Evolutionary conservation across 345 rosid species (phyloP), one percentile per base, ranked within the genome.

Genomic region (Conringia planisiliqua): DNA sequence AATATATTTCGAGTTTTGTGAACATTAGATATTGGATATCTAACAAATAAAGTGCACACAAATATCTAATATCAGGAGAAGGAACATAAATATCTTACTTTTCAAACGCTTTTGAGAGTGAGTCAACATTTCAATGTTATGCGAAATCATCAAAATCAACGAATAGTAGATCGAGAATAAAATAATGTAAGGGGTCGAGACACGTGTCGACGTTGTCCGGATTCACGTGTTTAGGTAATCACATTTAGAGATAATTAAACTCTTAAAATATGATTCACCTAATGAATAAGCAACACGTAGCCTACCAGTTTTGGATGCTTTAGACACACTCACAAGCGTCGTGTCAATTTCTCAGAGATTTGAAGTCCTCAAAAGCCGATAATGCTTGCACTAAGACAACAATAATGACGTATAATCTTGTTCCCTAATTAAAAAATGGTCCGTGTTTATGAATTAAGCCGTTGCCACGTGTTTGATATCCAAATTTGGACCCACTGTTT

Each of bases 301-400:
- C 65, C 17, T 68, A 2, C 32, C 2, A 42, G 4, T 61, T 51
- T 69, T 76, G 70, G 74, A 76, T 68, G 79, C 79, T 76, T 76
- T 62, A 62, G 70, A 76, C 56, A 68, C 62, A 75, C 79, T 75
- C 74, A 60, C 48, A 68, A 75, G 79, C 69, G 47, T 75, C 74
- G 79, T 75, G 79, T 51, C 79, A 61, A 4, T 51, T 22, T 61
- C 74, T 68, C 70, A 68, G 64, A 7, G 64, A 60, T 52, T 60
- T 75, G 29, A 75, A 60, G 39, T 75, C 57, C 68, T 75, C 74
- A 75, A 75, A 75, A 75, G 79, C 22, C 55, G 72, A 73, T 75
- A 75, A 75, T 68, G 74, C 74, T 68, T 3, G 63, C 79, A 68
- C 69, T 75, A 75, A 75, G 43, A 59, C 73, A 68, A 60, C 68